These are phyloP conservation scores for Candida vartiovaarae DNA, from an alignment of 805 yeast species.

Conservation along the genomic window DNA sequence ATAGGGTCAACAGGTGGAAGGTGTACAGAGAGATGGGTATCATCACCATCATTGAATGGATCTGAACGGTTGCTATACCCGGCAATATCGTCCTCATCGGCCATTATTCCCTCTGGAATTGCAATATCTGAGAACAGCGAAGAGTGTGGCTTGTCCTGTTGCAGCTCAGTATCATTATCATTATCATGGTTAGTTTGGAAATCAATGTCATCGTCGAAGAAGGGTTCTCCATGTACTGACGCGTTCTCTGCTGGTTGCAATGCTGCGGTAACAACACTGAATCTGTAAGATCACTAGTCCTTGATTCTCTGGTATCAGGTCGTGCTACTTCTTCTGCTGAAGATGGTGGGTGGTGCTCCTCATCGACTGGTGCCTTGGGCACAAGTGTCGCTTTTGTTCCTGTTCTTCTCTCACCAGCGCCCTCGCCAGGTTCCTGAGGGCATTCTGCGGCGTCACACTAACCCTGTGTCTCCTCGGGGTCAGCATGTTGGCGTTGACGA, in stretches of 20 bases:
- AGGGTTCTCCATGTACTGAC: too few relatives aligned
- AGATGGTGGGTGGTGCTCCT: not conserved
- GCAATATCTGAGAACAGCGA: conserved; percentile 19
- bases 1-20: not conserved
- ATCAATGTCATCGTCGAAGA: too few relatives aligned
- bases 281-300: too few relatives aligned
- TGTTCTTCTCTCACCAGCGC: conserved; percentile 12
- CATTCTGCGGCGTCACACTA: conserved; percentile 18
- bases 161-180: not conserved
- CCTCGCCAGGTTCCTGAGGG: conserved; percentile 16
- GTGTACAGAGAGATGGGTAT: not conserved
- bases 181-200: too few relatives aligned
- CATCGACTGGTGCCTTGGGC: not conserved
- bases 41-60: conserved; percentile 3
- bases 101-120: conserved; percentile 22
- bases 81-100: conserved; percentile 5
- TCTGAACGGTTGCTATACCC: conserved; percentile 1
- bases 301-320: not conserved
- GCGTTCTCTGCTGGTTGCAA: too few relatives aligned
- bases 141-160: conserved; percentile 1
- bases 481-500: conserved; percentile 16
- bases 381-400: too few relatives aligned
- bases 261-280: too few relatives aligned
- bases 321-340: not conserved
- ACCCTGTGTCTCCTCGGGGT: conserved; percentile 18